Evolutionary conservation across 805 yeast genomes (phyloP), one percentile per base, ranked within the genome.

Genomic region (Sugiyamaella chiloensis): DNA sequence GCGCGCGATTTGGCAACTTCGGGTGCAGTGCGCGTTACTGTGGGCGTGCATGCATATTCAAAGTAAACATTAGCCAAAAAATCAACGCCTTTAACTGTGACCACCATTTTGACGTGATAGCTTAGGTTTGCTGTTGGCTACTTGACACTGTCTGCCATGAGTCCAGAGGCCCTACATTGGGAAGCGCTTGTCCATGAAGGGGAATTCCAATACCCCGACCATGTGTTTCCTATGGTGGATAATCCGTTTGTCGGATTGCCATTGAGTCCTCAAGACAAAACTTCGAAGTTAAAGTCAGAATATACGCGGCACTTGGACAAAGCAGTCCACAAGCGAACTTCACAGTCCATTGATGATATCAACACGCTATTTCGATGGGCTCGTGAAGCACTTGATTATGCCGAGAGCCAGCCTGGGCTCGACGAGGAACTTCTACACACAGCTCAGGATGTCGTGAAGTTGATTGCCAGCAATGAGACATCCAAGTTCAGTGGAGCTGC

Each of bases 331-430:
- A 46, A 40, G 34, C 40, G 29, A 3, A 19, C 12, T 19, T 7
- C 34, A 30, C 46, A 37, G 29, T 17, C 29, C 24, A 30, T 14
- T 19, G 39, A 37, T 37, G 42, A 46, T 36, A 32, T 46, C 24
- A 24, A 40, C 26, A 11, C 44, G 41, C 44, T 59, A 26, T 59
- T 60, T 43, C 35, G 51, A 19, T 66, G 69, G 69, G 67, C 70
- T 2, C 58, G 60, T 1, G 58, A 50, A 20, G 54, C 53, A 27
- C 45, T 65, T 23, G 60, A 58, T 19, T 61, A 62, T 32, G 57
- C 61, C 24, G 67, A 62, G 21, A 37, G 51, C 21, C 65, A 63
- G 50, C 53, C 60, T 5, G 58, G 60, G 3, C 39, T 64, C 14
- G 50, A 54, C 8, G 47, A 30, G 2, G 53, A 48, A 1, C 35